These are phyloP conservation scores for Serendipita vermifera DNA, from an alignment of 768 basidiomycete genomes.

Conservation along the genomic window DNA sequence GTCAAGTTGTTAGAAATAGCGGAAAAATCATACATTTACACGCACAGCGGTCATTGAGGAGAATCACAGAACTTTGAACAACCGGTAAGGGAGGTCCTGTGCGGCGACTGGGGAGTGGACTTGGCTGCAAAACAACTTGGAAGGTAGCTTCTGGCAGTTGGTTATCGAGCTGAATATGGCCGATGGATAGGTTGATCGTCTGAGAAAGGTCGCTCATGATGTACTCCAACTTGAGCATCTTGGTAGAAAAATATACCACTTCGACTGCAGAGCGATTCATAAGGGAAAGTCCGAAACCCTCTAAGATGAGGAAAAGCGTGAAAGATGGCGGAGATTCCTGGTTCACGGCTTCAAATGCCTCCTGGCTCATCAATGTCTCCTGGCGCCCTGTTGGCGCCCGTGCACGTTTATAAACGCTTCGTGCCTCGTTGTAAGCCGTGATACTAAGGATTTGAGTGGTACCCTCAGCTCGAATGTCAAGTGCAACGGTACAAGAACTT, in stretches of 20 bases:
- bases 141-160: slow-evolving; percentile 93
- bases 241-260: slow-evolving; percentile 75
- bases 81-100: slow-evolving; percentile 69
- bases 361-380: slow-evolving; percentile 57
- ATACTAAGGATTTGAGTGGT: slow-evolving; percentile 75
- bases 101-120: slow-evolving; percentile 61
- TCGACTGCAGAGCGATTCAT: slow-evolving; percentile 80
- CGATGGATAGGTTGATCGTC: slow-evolving; percentile 64
- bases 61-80: slow-evolving; percentile 73
- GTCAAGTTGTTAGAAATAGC: slow-evolving; percentile 8
- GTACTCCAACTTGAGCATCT: slow-evolving; percentile 73
- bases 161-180: slow-evolving; percentile 90
- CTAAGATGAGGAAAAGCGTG: slow-evolving; percentile 58
- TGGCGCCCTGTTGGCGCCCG: slow-evolving; percentile 39
- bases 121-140: slow-evolving; percentile 91
- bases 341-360: slow-evolving; percentile 74
- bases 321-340: slow-evolving; percentile 59
- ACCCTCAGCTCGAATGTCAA: slow-evolving; percentile 87
- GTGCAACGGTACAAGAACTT: slow-evolving; percentile 49
- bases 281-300: slow-evolving; percentile 85
- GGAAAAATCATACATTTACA: neutral
- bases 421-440: slow-evolving; percentile 72
- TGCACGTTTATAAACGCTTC: slow-evolving; percentile 70
- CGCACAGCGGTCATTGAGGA: slow-evolving; percentile 87
- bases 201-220: slow-evolving; percentile 66